phyloP scores from a whole-genome alignment of 768 basidiomycete genomes.

The Coprinopsis marcescibilis region DNA sequence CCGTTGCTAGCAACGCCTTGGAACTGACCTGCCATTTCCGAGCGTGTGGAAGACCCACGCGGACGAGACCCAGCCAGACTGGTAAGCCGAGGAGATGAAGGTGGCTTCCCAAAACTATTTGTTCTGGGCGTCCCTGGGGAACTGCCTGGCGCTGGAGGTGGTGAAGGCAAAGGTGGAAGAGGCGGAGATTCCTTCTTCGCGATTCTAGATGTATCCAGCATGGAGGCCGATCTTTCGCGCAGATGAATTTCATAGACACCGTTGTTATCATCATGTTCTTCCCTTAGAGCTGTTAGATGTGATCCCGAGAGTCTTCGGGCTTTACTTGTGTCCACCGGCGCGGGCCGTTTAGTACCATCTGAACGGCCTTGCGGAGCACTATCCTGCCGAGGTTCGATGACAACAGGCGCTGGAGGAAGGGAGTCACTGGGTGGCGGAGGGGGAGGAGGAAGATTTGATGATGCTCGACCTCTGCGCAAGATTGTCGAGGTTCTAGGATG shows the following conservation, averaged over 20 bases:
- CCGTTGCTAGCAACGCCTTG: slow-evolving; percentile 46
- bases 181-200: slow-evolving; percentile 54
- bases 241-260: slow-evolving; percentile 17
- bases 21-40: slow-evolving; percentile 29
- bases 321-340: not conserved
- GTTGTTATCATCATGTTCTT: slow-evolving; percentile 50
- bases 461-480: slow-evolving; percentile 42
- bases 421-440: slow-evolving; percentile 59
- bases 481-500: slow-evolving; percentile 30
- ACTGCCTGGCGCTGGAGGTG: slow-evolving; percentile 25
- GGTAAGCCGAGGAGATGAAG: slow-evolving; percentile 46
- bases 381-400: slow-evolving; percentile 24
- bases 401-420: slow-evolving; percentile 52
- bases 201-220: slow-evolving; percentile 36
- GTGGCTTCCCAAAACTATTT: slow-evolving; percentile 27
- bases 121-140: slow-evolving; percentile 28
- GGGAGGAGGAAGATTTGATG: slow-evolving; percentile 58
- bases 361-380: slow-evolving; percentile 25
- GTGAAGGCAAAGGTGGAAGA: slow-evolving; percentile 60
- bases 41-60: slow-evolving; percentile 49
- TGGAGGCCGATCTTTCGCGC: slow-evolving; percentile 21
- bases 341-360: slow-evolving; percentile 30
- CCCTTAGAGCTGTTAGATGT: slow-evolving; percentile 42
- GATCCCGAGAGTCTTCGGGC: slow-evolving; percentile 8
- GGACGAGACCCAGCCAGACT: slow-evolving; percentile 42